Evolutionary conservation across 441 rosid genomes (phyloP).

Genomic region (Sinapis alba): DNA sequence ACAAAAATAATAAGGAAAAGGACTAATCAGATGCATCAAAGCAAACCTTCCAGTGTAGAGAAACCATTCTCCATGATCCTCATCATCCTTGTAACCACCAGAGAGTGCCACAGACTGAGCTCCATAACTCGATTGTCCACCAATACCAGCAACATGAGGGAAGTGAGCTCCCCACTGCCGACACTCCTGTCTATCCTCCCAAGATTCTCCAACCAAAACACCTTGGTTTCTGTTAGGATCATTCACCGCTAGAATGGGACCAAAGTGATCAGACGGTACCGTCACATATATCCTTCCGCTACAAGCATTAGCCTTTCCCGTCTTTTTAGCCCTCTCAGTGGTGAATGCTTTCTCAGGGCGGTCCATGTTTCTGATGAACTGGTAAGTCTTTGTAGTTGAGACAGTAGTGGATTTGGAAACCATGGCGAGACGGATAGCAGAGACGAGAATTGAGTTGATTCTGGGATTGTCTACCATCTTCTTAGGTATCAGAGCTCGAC

Average conservation of each 20-base stretch:
- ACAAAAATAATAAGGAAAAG: background rate
- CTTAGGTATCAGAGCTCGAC: constrained; percentile 51
- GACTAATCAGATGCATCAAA: background rate
- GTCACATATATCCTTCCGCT: constrained; percentile 80
- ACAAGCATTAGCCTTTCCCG: constrained; percentile 82
- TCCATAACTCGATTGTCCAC: constrained; percentile 71
- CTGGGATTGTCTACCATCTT: constrained; percentile 68
- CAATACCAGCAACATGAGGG: constrained; percentile 79
- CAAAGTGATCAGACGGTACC: constrained; percentile 75
- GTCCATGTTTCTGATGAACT: constrained; percentile 63
- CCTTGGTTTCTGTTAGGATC: constrained; percentile 78
- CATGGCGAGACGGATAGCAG: constrained; percentile 71
- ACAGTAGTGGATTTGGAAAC: constrained; percentile 42
- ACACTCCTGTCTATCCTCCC: constrained; percentile 73
- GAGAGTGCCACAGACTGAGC: constrained; percentile 85
- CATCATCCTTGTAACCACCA: constrained; percentile 81
- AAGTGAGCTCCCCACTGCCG: constrained; percentile 84
- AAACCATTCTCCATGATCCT: constrained; percentile 96
- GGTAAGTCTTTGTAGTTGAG: constrained; percentile 41
- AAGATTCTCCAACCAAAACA: constrained; percentile 76
- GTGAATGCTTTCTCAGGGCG: constrained; percentile 75
- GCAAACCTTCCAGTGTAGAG: constrained; percentile 84
- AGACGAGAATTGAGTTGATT: constrained; percentile 66
- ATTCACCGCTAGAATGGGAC: constrained; percentile 75
- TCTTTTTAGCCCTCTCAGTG: constrained; percentile 64